Evolutionary conservation across 192 early-diverging fungal species (phyloP).

Genomic region (Linnemannia elongata): DNA sequence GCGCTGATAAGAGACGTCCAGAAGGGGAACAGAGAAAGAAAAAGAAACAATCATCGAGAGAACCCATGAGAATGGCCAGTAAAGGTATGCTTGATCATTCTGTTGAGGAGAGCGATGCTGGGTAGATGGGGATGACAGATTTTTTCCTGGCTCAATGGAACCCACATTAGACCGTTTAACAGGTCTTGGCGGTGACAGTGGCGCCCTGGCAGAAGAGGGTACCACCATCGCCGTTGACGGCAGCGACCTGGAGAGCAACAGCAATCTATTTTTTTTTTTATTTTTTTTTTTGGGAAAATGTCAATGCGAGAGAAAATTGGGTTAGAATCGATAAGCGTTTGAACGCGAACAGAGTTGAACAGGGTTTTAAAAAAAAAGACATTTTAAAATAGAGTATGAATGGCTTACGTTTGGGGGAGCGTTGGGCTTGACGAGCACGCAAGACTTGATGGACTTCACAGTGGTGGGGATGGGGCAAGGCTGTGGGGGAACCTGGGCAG

Average conservation of each 20-base stretch:
- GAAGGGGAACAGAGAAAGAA: background rate
- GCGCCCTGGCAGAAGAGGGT: slow-evolving; percentile 39
- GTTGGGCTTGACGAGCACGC: slow-evolving; percentile 22
- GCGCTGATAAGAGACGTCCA: background rate
- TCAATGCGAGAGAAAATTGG: background rate
- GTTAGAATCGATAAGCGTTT: background rate
- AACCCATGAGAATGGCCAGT: background rate
- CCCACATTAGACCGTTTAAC: slow-evolving; percentile 15
- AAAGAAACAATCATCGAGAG: background rate
- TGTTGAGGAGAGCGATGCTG: background rate
- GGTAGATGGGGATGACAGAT: background rate
- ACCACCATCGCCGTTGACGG: slow-evolving; percentile 35
- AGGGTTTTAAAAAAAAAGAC: background rate
- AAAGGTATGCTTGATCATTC: background rate
- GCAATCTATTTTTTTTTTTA: background rate
- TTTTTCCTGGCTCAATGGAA: background rate
- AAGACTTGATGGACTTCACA: slow-evolving; percentile 26
- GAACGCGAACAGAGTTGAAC: background rate
- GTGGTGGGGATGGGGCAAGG: slow-evolving; percentile 41
- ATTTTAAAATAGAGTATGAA: background rate
- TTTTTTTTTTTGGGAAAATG: background rate
- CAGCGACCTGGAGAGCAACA: slow-evolving; percentile 12
- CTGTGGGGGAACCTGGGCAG: slow-evolving; percentile 5
- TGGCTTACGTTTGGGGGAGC: slow-evolving; percentile 19
- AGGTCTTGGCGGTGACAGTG: slow-evolving; percentile 21